These are phyloP conservation scores for Aspergillus arachidicola DNA, from an alignment of 2,329 filamentous ascomycete genomes.

Conservation along the genomic window DNA sequence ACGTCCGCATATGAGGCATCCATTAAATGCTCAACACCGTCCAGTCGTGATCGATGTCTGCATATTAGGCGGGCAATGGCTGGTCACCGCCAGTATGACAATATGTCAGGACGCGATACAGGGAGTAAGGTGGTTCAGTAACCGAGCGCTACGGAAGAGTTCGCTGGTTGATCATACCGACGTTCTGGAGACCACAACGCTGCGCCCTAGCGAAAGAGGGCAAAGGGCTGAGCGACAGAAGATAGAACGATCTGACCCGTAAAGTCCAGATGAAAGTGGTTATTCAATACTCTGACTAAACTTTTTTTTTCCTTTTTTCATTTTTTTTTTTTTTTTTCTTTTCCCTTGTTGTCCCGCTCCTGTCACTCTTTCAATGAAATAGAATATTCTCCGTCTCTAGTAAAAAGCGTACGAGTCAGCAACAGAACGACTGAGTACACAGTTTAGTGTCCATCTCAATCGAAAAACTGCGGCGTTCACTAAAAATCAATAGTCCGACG, in stretches of 20 bases:
- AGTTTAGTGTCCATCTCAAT: no score
- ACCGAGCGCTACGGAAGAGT: not conserved
- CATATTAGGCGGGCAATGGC: not conserved
- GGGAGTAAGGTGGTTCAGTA: not conserved
- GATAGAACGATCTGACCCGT: not conserved
- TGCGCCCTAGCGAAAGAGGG: not conserved
- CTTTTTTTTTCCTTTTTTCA: not conserved
- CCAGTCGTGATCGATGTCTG: not conserved
- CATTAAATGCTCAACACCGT: not conserved
- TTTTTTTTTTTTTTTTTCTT: not conserved
- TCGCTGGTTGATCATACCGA: not conserved
- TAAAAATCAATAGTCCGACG: constrained; percentile 18
- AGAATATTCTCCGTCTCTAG: not conserved
- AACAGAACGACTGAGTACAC: no score
- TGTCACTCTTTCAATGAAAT: not conserved
- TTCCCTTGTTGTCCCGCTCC: not conserved
- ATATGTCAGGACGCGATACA: not conserved
- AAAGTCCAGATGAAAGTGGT: not conserved
- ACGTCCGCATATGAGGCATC: constrained; percentile 5
- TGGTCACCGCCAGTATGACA: constrained; percentile 4
- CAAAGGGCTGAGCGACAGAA: not conserved
- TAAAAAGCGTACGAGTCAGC: not conserved
- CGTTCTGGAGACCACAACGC: not conserved
- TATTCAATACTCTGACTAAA: not conserved
- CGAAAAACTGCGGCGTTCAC: not conserved